These are phyloP conservation scores for Pestalotiopsis fici DNA, from an alignment of 2,329 filamentous ascomycete genomes.

Conservation along the genomic window DNA sequence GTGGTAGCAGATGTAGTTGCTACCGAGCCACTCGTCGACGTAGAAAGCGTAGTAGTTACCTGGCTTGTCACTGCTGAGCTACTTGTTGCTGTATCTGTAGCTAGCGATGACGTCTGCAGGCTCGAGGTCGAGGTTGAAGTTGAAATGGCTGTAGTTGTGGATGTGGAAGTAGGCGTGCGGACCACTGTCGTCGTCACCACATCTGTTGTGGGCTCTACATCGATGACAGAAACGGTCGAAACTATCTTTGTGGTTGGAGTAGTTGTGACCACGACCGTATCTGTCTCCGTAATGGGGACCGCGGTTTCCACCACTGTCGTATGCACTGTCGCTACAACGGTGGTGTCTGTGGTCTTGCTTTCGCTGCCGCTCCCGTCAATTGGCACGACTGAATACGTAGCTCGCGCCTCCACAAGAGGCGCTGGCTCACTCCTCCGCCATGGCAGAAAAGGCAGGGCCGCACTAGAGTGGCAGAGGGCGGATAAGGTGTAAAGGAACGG, in stretches of 20 bases:
- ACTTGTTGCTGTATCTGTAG: background rate
- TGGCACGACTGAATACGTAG: slow-evolving; percentile 38
- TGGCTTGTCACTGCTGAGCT: background rate
- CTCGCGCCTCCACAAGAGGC: slow-evolving; percentile 25
- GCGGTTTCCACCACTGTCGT: slow-evolving; percentile 35
- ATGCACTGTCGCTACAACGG: slow-evolving; percentile 20
- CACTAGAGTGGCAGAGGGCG: slow-evolving; percentile 17
- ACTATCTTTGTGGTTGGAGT: slow-evolving; percentile 18
- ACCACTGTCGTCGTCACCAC: slow-evolving; percentile 6
- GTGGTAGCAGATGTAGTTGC: background rate
- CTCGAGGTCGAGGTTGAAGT: background rate
- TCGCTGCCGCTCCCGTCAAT: slow-evolving; percentile 31
- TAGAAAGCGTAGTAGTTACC: background rate
- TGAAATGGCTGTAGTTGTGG: background rate
- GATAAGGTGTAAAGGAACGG: slow-evolving; percentile 25
- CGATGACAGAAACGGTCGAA: slow-evolving; percentile 29
- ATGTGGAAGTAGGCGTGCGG: background rate
- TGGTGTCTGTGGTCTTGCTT: slow-evolving; percentile 22
- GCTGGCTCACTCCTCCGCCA: slow-evolving; percentile 9
- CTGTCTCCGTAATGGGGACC: slow-evolving; percentile 23
- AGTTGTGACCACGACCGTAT: slow-evolving; percentile 27
- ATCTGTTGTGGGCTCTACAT: slow-evolving; percentile 17
- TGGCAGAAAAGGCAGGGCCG: slow-evolving; percentile 29
- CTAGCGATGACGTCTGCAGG: background rate
- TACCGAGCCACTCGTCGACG: background rate